Evolutionary conservation across 805 yeast species (phyloP).

Genomic region (Clavispora asparagi): DNA sequence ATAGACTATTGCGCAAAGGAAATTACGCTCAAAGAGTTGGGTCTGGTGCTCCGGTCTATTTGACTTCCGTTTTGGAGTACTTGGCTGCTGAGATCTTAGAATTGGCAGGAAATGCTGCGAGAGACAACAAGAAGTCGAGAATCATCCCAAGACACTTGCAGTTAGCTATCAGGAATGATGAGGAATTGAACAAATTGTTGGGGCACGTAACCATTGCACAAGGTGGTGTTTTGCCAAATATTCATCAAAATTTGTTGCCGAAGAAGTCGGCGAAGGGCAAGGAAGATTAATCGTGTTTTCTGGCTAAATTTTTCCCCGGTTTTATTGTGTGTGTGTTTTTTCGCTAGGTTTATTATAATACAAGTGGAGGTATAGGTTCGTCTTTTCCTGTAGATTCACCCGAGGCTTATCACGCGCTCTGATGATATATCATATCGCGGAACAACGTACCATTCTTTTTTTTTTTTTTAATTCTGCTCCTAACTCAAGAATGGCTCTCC

Average conservation of each 20-base stretch:
- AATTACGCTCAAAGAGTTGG: conserved; percentile 98
- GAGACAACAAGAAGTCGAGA: conserved; percentile 49
- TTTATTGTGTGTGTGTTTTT: conserved; percentile 14
- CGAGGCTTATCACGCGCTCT: neutral
- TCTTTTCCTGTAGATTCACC: conserved; percentile 8
- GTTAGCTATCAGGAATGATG: conserved; percentile 62
- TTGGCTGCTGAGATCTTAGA: conserved; percentile 97
- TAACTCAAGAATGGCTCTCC: conserved; percentile 16
- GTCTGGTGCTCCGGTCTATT: conserved; percentile 98
- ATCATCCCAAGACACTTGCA: conserved; percentile 29
- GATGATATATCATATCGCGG: neutral
- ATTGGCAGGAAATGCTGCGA: conserved; percentile 98
- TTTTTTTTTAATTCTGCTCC: conserved; percentile 16
- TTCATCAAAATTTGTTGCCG: conserved; percentile 88
- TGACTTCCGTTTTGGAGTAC: conserved; percentile 95
- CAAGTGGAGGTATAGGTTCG: conserved; percentile 12
- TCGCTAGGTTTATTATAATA: conserved; percentile 11
- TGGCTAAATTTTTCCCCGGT: neutral
- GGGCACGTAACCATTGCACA: conserved; percentile 86
- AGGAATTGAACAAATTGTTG: conserved; percentile 91
- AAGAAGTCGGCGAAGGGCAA: conserved; percentile 1
- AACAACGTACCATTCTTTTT: neutral
- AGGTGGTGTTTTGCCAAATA: conserved; percentile 99
- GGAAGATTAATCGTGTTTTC: neutral
- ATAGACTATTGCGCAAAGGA: conserved; percentile 93